Conservation (phyloP, 1,284 basidiomycete species). For the Abortiporus biennis region DNA sequence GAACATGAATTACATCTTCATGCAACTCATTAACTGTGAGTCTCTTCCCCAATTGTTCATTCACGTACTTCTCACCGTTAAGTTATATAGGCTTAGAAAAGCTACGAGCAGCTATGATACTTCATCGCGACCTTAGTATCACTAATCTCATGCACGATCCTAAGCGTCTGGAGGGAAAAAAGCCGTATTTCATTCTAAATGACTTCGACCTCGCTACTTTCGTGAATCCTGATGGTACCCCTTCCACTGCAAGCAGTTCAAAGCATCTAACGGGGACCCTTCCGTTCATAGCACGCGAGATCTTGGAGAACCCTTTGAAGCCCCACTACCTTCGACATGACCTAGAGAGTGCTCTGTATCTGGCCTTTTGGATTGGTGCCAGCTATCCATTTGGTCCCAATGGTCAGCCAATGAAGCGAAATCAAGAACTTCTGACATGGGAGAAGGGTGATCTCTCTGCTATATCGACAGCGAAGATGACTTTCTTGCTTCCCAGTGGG, state of each 20-base stretch:
- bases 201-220: conserved; percentile 10
- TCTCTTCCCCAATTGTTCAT: background rate
- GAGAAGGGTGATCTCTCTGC: too few species aligned
- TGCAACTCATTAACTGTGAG: conserved; percentile 11
- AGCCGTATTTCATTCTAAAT: conserved; percentile 6
- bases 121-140: conserved; percentile 11
- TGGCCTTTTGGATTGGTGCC: conserved; percentile 6
- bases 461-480: too few species aligned
- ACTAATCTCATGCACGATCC: conserved; percentile 10
- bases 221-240: conserved; percentile 1
- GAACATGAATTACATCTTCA: conserved; percentile 5
- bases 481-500: too few species aligned
- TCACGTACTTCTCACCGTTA: background rate
- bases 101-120: conserved; percentile 6
- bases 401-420: too few species aligned
- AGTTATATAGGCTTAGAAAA: conserved; percentile 5
- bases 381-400: background rate
- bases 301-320: background rate
- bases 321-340: conserved; percentile 9
- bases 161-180: background rate
- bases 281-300: conserved; percentile 4
- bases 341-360: conserved; percentile 9
- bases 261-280: conserved; percentile 1
- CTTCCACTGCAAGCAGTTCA: background rate
- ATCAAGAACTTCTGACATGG: too few species aligned